These are phyloP conservation scores for Lyophyllum shimeji DNA, from an alignment of 768 basidiomycete species.

Conservation along the genomic window DNA sequence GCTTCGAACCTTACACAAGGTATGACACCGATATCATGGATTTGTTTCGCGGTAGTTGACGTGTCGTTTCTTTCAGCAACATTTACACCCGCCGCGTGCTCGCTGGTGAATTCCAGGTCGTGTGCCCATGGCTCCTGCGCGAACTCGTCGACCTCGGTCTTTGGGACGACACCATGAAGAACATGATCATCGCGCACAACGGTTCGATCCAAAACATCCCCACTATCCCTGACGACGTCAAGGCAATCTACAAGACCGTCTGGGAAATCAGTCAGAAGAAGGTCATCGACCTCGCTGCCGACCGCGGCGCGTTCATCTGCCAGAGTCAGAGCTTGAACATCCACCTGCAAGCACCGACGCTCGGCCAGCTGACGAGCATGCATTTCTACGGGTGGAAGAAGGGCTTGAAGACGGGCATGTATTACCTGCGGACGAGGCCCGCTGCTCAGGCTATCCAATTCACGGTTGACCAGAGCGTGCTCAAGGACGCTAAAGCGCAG, in stretches of 20 bases:
- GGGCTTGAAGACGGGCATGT: constrained; percentile 98
- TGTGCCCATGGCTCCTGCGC: constrained; percentile 98
- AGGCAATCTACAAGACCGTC: constrained; percentile 99
- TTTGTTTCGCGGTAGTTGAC: constrained; percentile 4
- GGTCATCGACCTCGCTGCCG: constrained; percentile 96
- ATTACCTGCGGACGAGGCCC: constrained; percentile 93
- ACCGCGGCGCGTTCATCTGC: constrained; percentile 97
- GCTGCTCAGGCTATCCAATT: constrained; percentile 97
- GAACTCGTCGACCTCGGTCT: constrained; percentile 94
- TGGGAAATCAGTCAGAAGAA: constrained; percentile 99
- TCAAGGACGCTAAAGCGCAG: constrained; percentile 63
- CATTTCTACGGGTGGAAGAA: constrained; percentile 99
- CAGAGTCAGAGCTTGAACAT: constrained; percentile 95
- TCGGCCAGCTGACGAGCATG: constrained; percentile 93
- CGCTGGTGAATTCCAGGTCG: constrained; percentile 99
- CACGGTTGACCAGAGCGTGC: constrained; percentile 82
- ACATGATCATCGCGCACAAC: constrained; percentile 97
- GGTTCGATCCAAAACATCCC: constrained; percentile 88
- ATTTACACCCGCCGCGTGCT: constrained; percentile 98
- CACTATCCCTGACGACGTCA: constrained; percentile 84
- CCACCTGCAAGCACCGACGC: constrained; percentile 85
- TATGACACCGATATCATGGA: constrained; percentile 28
- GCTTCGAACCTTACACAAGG: constrained; percentile 98
- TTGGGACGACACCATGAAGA: constrained; percentile 99
- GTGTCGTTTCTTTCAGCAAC: constrained; percentile 57